A percentile compares a stretch with the other conserved stretches of the same genome.
These are phyloP conservation scores for Apiospora aurea DNA, from an alignment of 2,329 filamentous ascomycete genomes.

Conservation along the genomic window DNA sequence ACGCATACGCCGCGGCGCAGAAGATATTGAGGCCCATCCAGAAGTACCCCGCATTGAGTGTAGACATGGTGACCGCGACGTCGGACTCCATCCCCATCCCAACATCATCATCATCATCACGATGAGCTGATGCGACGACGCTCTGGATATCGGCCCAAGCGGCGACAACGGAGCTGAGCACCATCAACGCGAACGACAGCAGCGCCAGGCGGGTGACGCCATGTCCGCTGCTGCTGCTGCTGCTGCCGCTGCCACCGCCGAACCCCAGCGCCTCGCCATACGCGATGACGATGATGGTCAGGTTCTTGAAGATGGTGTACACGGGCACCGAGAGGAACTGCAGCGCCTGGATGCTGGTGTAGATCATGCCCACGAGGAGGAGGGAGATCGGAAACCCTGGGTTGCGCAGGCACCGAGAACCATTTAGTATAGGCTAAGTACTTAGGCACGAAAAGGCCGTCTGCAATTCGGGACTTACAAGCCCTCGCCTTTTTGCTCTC, in stretches of 20 bases:
- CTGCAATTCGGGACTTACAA: slow-evolving; percentile 70
- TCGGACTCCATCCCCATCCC: slow-evolving; percentile 47
- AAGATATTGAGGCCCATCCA: slow-evolving; percentile 99
- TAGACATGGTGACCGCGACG: slow-evolving; percentile 79
- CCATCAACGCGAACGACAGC: slow-evolving; percentile 96
- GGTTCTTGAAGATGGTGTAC: slow-evolving; percentile 99
- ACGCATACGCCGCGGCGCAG: slow-evolving; percentile 87
- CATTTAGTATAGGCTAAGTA: no score
- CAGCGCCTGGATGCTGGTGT: slow-evolving; percentile 93
- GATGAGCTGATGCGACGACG: slow-evolving; percentile 27
- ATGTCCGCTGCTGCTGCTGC: no score
- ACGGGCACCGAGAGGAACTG: slow-evolving; percentile 97
- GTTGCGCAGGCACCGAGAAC: no score
- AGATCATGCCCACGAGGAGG: slow-evolving; percentile 98
- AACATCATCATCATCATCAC: no score
- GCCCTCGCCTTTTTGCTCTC: slow-evolving; percentile 74
- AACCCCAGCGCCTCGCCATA: slow-evolving; percentile 99
- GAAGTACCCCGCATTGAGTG: slow-evolving; percentile 90
- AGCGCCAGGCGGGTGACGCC: slow-evolving; percentile 86
- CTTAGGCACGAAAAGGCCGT: no score
- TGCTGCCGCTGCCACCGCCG: slow-evolving; percentile 85
- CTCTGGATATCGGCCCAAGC: slow-evolving; percentile 90
- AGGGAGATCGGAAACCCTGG: slow-evolving; percentile 96
- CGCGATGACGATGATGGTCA: slow-evolving; percentile 98
- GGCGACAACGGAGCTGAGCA: slow-evolving; percentile 90